A percentile compares a stretch with the other conserved stretches of the same genome.
phyloP scores from a whole-genome alignment of 2,329 filamentous ascomycete species.

The Pseudogymnoascus sp. region DNA sequence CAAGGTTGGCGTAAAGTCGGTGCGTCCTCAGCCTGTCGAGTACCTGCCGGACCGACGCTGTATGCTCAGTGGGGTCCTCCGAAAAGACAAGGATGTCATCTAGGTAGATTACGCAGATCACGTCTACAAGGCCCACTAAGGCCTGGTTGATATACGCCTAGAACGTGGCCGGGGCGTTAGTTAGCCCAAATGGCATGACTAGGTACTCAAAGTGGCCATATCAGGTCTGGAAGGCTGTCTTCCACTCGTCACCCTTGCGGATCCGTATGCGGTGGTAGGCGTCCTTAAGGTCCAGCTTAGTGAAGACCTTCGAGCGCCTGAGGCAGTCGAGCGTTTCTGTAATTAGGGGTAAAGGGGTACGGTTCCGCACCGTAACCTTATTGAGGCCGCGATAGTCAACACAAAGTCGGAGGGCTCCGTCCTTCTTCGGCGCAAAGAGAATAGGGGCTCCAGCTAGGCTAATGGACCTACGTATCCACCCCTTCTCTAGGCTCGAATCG shows the following conservation, averaged over 20 bases:
- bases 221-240: no score
- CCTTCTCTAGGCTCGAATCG: background rate
- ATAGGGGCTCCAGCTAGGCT: no score
- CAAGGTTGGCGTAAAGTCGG: background rate
- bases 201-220: no score
- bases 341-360: conserved; percentile 10
- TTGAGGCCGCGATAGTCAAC: conserved; percentile 12
- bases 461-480: background rate
- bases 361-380: conserved; percentile 6
- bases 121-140: no score
- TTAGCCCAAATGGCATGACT: no score
- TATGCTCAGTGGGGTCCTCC: background rate
- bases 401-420: conserved; percentile 13
- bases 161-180: no score
- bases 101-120: conserved; percentile 11
- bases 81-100: conserved; percentile 14
- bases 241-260: no score
- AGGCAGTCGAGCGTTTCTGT: background rate
- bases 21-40: background rate
- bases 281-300: no score
- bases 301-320: background rate
- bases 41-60: background rate
- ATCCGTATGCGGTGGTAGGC: no score
- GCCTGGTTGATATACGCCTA: no score
- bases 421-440: conserved; percentile 13